phyloP scores from a whole-genome alignment of 345 rosid species.

The Syzygium aromaticum region DNA sequence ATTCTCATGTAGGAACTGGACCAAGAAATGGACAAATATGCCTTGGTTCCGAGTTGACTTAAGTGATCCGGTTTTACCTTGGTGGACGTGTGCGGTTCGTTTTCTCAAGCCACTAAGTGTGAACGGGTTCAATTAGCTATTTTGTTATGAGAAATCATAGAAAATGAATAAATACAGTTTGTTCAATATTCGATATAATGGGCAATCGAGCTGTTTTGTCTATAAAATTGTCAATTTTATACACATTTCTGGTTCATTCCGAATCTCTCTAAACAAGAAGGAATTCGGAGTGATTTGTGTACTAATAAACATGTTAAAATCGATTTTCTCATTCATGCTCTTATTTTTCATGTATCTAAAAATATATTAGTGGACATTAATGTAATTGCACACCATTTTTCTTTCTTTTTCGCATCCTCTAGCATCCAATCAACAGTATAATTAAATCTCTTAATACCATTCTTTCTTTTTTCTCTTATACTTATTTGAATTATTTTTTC shows the following conservation, averaged over 20 bases:
- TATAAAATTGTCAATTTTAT: too few species aligned
- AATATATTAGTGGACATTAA: neutral
- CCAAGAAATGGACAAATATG: fast-evolving
- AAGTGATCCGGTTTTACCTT: neutral
- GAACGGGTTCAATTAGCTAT: too few species aligned
- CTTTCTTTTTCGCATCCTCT: neutral
- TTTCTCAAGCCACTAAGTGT: too few species aligned
- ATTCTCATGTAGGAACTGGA: too few species aligned
- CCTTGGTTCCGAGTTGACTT: neutral
- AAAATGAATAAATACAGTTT: too few species aligned
- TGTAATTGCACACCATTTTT: neutral
- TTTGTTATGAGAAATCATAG: too few species aligned
- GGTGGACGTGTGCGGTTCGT: too few species aligned
- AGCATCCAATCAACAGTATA: neutral
- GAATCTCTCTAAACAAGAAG: neutral
- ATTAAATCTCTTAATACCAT: neutral
- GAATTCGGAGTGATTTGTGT: neutral
- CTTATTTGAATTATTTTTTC: fast-evolving
- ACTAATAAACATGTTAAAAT: neutral
- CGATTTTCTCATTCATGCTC: too few species aligned
- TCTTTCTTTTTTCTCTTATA: neutral
- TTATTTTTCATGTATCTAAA: neutral
- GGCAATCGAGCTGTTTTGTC: too few species aligned
- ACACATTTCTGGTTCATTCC: neutral
- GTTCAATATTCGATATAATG: too few species aligned